Percentiles rank a stretch among this genome's conserved stretches.
Conservation (phyloP, 2,329 filamentous ascomycete species). For the Cyphellophora attinorum region DNA sequence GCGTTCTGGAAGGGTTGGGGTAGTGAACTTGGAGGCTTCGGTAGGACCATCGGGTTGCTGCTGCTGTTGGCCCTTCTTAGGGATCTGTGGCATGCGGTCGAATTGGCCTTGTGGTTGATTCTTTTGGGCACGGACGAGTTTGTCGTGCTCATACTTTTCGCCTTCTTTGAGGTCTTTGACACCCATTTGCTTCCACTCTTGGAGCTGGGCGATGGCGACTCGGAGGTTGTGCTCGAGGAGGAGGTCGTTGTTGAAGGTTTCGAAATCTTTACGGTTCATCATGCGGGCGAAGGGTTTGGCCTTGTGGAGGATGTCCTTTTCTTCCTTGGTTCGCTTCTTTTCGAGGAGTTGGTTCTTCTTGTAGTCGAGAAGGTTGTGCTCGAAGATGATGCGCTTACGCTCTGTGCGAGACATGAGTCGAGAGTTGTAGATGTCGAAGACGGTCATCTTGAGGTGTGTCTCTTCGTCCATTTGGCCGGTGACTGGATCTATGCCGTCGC, state of each 20-base stretch:
- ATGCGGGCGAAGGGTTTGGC: slow-evolving; percentile 92
- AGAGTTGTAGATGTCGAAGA: slow-evolving; percentile 97
- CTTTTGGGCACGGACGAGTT: slow-evolving; percentile 60
- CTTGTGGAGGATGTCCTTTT: slow-evolving; percentile 81
- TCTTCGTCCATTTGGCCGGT: slow-evolving; percentile 87
- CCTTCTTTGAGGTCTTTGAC: slow-evolving; percentile 79
- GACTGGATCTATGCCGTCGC: slow-evolving; percentile 76
- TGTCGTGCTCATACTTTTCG: slow-evolving; percentile 88
- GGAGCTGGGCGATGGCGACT: slow-evolving; percentile 78
- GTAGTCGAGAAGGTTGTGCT: slow-evolving; percentile 89
- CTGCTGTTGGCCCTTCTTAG: slow-evolving; percentile 56
- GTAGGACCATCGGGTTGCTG: slow-evolving; percentile 61
- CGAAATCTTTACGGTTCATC: slow-evolving; percentile 91
- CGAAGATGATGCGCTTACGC: slow-evolving; percentile 92
- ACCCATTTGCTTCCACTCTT: slow-evolving; percentile 81
- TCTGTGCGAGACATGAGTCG: slow-evolving; percentile 84
- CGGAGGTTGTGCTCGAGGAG: slow-evolving; percentile 86
- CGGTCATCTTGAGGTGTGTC: slow-evolving; percentile 92
- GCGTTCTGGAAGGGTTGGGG: slow-evolving; percentile 64
- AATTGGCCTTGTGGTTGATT: slow-evolving; percentile 65
- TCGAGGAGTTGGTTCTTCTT: slow-evolving; percentile 80
- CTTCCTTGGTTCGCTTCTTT: slow-evolving; percentile 94
- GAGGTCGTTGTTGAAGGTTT: slow-evolving; percentile 72
- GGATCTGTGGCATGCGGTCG: slow-evolving; percentile 62
- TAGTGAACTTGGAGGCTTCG: slow-evolving; percentile 66